Evolutionary conservation across 345 rosid genomes (phyloP).

Genomic region (Ceriops zippeliana): DNA sequence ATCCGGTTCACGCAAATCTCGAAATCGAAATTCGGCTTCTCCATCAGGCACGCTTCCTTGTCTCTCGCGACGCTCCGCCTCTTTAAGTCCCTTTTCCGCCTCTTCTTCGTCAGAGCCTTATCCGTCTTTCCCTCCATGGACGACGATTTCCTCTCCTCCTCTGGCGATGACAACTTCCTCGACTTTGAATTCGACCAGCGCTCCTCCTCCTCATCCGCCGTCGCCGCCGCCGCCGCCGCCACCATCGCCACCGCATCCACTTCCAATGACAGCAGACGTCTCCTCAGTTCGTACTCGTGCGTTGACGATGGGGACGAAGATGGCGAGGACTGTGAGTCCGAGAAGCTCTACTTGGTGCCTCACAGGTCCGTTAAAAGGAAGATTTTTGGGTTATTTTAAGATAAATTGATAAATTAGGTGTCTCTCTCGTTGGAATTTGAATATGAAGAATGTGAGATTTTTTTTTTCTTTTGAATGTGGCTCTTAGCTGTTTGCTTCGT

Average conservation of each 20-base stretch:
- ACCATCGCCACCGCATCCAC: background rate
- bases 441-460: too few relatives aligned
- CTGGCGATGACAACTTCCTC: slow-evolving; percentile 6
- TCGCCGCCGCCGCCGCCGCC: background rate
- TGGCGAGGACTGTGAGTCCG: slow-evolving; percentile 11
- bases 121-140: slow-evolving; percentile 5
- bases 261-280: too few relatives aligned
- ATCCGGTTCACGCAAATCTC: slow-evolving; percentile 10
- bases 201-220: background rate
- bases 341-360: slow-evolving; percentile 22
- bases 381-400: too few relatives aligned
- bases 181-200: slow-evolving; percentile 5
- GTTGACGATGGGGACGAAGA: background rate
- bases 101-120: slow-evolving; percentile 8
- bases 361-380: slow-evolving; percentile 4
- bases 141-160: slow-evolving; percentile 10
- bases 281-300: background rate
- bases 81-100: slow-evolving; percentile 6
- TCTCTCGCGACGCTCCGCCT: slow-evolving; percentile 20
- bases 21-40: background rate
- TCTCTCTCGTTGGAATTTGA: too few relatives aligned
- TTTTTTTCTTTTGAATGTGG: too few relatives aligned
- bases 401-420: too few relatives aligned
- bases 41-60: background rate
- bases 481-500: too few relatives aligned